Conservation (phyloP, 2,329 filamentous ascomycete species). For the Sporothrix variecibatus region DNA sequence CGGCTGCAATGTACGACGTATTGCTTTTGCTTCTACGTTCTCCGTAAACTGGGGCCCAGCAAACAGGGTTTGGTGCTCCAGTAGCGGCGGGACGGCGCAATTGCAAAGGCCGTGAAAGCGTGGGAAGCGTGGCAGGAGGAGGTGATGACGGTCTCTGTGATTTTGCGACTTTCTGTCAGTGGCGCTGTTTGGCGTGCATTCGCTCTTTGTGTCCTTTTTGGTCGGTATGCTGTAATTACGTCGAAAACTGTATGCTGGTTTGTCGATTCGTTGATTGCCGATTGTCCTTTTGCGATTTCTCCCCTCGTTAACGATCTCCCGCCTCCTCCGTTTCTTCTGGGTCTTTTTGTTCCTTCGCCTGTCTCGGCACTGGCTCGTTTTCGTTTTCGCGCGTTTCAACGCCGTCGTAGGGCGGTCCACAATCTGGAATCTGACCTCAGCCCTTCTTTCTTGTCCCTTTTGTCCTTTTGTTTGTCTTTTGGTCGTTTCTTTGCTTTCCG, state of each 20-base stretch:
- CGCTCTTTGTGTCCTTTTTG: neutral
- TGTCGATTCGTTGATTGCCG: neutral
- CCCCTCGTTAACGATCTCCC: neutral
- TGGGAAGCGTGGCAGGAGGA: neutral
- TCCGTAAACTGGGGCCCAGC: conserved; percentile 14
- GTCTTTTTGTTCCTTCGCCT: neutral
- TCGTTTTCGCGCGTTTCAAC: conserved; percentile 9
- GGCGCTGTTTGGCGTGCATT: neutral
- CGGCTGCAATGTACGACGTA: neutral
- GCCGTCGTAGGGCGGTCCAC: neutral
- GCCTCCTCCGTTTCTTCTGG: neutral
- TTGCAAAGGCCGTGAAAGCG: conserved; percentile 11
- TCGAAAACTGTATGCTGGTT: too few relatives aligned
- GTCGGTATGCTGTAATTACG: neutral
- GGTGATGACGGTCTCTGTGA: neutral
- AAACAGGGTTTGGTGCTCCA: conserved; percentile 1
- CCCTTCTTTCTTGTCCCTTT: neutral
- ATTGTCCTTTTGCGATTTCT: neutral
- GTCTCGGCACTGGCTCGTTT: conserved; percentile 8
- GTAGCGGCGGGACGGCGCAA: conserved; percentile 18
- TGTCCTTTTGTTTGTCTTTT: too few relatives aligned
- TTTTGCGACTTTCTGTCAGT: neutral
- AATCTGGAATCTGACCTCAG: neutral
- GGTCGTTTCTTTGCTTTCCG: neutral
- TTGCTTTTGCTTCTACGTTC: neutral